Evolutionary conservation across 257 asterid genomes (phyloP).

Genomic region (Lycium ferocissimum): DNA sequence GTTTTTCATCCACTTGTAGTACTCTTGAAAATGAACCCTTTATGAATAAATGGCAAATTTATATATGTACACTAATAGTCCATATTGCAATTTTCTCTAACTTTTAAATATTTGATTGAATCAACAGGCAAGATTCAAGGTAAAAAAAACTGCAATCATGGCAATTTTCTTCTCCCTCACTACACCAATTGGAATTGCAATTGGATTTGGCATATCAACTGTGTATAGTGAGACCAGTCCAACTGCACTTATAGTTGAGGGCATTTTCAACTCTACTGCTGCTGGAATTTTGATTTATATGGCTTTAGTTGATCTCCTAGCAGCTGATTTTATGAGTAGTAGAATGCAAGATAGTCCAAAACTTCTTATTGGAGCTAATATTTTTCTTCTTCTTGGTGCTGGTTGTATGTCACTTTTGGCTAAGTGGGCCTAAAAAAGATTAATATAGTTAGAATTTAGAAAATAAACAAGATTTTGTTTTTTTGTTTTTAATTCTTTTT

Average conservation of each 20-base stretch:
- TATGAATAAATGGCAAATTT: no score
- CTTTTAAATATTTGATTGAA: not conserved
- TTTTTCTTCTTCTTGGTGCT: slow-evolving; percentile 33
- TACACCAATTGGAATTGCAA: slow-evolving; percentile 35
- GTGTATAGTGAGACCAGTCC: slow-evolving; percentile 32
- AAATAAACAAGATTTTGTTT: not conserved
- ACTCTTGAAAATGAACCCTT: no score
- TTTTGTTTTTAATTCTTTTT: not conserved
- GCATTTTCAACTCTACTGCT: slow-evolving; percentile 34
- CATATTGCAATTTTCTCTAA: not conserved
- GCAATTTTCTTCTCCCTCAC: slow-evolving; percentile 34
- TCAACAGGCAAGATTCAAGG: slow-evolving; percentile 29
- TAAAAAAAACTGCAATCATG: slow-evolving; percentile 3
- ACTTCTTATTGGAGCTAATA: slow-evolving; percentile 32
- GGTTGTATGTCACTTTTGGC: slow-evolving; percentile 37
- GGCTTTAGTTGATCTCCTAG: slow-evolving; percentile 38
- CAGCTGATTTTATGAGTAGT: slow-evolving; percentile 37
- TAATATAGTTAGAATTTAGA: not conserved
- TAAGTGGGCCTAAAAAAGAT: slow-evolving; percentile 26
- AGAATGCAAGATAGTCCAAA: slow-evolving; percentile 26
- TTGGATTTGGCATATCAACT: slow-evolving; percentile 34
- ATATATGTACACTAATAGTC: no score
- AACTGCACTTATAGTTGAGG: slow-evolving; percentile 32
- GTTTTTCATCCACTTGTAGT: no score
- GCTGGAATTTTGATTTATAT: slow-evolving; percentile 38